Evolutionary conservation across 257 asterid genomes (phyloP), one percentile per base, ranked within the genome.

Genomic region (Solanum tarijense): DNA sequence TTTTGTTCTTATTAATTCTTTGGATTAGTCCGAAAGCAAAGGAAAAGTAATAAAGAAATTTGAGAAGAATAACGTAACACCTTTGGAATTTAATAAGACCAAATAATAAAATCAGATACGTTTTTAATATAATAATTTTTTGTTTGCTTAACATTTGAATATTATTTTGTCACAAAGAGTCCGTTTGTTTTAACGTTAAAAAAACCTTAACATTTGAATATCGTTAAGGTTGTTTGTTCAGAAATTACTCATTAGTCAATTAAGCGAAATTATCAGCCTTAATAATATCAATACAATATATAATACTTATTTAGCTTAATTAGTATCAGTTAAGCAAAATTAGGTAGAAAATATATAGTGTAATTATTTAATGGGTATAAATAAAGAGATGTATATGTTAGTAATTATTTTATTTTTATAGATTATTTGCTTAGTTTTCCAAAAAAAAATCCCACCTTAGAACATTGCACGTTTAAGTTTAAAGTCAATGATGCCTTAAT

Each of bases 301-400:
- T 39, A 3, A 9, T 39, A 39, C 12, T 39, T 39, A 39, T 39
- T 41, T 41, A 41, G 14, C 13, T 3, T 41, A 41, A 10, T 41
- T 41, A 41, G 5, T 41, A 41, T 41, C 14, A 41, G 48, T 11
- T 41, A 41, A 41, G 48, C 14, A 11, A 41, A 41, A 11, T 41
- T 41, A 41, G 0, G 0, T 41, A 41, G 14, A 1, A 0, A 0
- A 3, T 41, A 41, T 3, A 41, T 41, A 41, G 2, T 41, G 5
- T 3, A 41, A 41, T 41, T 41, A 41, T 41, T 41, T 41, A 41
- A 5, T 41, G 48, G 13, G 0, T 41, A 41, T 39, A 39, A 9
- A 39, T 39, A 39, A 39, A 39, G 10, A 41, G 0, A 41, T 41
- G 13, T 10, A 41, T 41, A 41, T 41, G 5, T 11, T 41, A 41